Percentiles rank a stretch among this genome's conserved stretches.
These are phyloP conservation scores for Luzula sylvatica DNA, from an alignment of 176 grass and related monocot species.

Conservation along the genomic window DNA sequence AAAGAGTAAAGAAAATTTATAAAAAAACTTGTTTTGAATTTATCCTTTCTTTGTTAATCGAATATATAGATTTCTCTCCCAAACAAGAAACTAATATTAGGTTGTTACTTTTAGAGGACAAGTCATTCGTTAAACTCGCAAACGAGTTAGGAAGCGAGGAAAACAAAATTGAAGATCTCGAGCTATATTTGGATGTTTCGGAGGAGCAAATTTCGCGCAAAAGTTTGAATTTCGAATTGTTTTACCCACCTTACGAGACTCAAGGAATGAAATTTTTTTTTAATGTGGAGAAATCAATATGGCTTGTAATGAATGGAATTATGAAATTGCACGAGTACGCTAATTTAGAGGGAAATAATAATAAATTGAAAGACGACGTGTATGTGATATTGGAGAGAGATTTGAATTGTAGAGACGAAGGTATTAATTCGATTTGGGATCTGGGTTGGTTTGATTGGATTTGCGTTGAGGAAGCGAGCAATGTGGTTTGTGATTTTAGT, in stretches of 20 bases:
- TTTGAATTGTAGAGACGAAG: slow-evolving; percentile 25
- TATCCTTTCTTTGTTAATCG: slow-evolving; percentile 26
- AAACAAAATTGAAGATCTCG: slow-evolving; percentile 4
- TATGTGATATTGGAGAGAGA: slow-evolving; percentile 66
- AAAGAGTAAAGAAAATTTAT: neutral
- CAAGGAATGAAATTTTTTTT: slow-evolving; percentile 15
- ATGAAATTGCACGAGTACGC: slow-evolving; percentile 30
- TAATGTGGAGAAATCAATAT: slow-evolving; percentile 39
- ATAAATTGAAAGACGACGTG: slow-evolving; percentile 26
- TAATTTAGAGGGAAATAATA: neutral
- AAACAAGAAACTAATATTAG: slow-evolving; percentile 30
- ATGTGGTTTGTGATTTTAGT: slow-evolving; percentile 28
- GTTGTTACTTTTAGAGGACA: slow-evolving; percentile 41
- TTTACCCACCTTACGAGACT: slow-evolving; percentile 10
- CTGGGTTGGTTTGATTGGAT: slow-evolving; percentile 54
- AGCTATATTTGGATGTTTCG: slow-evolving; percentile 39
- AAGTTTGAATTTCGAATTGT: slow-evolving; percentile 9
- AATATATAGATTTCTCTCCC: slow-evolving; percentile 4
- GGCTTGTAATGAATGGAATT: slow-evolving; percentile 24
- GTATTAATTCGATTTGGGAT: slow-evolving; percentile 46
- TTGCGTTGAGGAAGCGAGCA: slow-evolving; percentile 48
- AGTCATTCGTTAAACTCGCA: slow-evolving; percentile 28
- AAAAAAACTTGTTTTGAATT: slow-evolving; percentile 7
- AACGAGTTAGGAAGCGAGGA: slow-evolving; percentile 1
- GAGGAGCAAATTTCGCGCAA: slow-evolving; percentile 47